Evolutionary conservation across 495 filamentous ascomycete species (phyloP).

Genomic region (Terfezia boudieri): DNA sequence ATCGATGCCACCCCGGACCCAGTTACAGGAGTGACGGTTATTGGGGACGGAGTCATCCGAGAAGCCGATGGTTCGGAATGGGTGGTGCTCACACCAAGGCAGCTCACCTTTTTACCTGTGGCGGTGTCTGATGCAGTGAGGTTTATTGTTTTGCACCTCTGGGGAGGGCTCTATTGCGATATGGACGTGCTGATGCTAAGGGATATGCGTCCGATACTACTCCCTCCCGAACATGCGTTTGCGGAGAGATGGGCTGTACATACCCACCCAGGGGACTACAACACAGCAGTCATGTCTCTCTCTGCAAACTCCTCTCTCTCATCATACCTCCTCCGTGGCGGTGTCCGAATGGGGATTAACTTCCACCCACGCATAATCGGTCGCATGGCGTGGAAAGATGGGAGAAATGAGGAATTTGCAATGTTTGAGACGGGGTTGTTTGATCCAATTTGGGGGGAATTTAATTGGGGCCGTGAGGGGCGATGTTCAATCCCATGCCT

Average conservation of each 20-base stretch:
- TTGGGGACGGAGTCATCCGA: conserved; percentile 28
- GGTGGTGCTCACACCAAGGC: conserved; percentile 29
- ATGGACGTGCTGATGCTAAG: conserved; percentile 36
- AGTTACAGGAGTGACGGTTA: conserved; percentile 22
- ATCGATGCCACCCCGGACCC: conserved; percentile 9
- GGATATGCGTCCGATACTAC: conserved; percentile 31
- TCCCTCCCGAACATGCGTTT: conserved; percentile 27
- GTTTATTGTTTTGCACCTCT: conserved; percentile 33
- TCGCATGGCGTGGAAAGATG: conserved; percentile 34
- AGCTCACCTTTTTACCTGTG: conserved; percentile 28
- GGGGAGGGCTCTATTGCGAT: conserved; percentile 34
- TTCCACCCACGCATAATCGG: conserved; percentile 34
- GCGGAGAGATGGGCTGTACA: conserved; percentile 37
- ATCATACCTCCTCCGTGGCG: conserved; percentile 32
- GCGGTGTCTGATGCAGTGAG: conserved; percentile 28
- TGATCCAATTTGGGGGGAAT: conserved; percentile 37
- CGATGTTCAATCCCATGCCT: conserved; percentile 32
- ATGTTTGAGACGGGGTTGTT: conserved; percentile 37
- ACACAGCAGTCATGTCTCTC: conserved; percentile 35
- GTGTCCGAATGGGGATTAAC: conserved; percentile 35
- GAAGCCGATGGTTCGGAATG: conserved; percentile 27
- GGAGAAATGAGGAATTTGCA: conserved; percentile 27
- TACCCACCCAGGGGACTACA: conserved; percentile 31
- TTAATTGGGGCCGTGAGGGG: conserved; percentile 30
- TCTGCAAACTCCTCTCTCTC: conserved; percentile 33